Conservation (phyloP, 192 early-diverging fungal species). For the Coemansia sp. region DNA sequence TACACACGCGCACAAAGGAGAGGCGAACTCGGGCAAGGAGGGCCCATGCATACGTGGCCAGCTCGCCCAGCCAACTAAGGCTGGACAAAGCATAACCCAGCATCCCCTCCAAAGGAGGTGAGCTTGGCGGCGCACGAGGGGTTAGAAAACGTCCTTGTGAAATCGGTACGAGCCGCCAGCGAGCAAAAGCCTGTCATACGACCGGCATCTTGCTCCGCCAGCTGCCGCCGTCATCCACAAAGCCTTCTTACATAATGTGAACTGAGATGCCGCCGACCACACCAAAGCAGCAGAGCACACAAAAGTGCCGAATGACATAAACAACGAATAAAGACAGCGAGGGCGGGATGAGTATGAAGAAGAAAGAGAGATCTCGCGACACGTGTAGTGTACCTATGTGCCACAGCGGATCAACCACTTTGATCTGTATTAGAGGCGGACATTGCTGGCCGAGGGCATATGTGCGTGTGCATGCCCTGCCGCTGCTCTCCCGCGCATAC, state of each 20-base stretch:
- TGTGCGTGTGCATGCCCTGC: too few species aligned
- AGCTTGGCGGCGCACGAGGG: slow-evolving; percentile 21
- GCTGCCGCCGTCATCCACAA: slow-evolving; percentile 9
- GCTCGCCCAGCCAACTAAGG: slow-evolving; percentile 1
- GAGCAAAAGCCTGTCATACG: not conserved
- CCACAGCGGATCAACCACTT: not conserved
- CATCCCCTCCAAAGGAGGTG: slow-evolving; percentile 1
- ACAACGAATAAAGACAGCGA: slow-evolving; percentile 1
- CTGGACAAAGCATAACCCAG: slow-evolving; percentile 1
- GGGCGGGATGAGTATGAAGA: not conserved
- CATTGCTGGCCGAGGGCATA: not conserved
- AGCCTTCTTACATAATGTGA: slow-evolving; percentile 6
- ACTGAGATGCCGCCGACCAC: slow-evolving; percentile 3
- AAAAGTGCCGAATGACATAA: slow-evolving; percentile 3
- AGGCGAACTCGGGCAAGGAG: not conserved
- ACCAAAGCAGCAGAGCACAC: not conserved
- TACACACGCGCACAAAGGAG: not conserved
- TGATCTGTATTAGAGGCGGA: not conserved
- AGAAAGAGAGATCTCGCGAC: not conserved
- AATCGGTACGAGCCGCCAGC: not conserved
- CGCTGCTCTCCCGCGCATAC: not conserved
- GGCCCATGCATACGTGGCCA: slow-evolving; percentile 4
- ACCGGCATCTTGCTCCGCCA: not conserved
- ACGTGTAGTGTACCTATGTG: not conserved
- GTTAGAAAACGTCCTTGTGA: slow-evolving; percentile 15